Evolutionary conservation across 2,329 filamentous ascomycete genomes (phyloP).

Genomic region (Alternaria triticimaculans): DNA sequence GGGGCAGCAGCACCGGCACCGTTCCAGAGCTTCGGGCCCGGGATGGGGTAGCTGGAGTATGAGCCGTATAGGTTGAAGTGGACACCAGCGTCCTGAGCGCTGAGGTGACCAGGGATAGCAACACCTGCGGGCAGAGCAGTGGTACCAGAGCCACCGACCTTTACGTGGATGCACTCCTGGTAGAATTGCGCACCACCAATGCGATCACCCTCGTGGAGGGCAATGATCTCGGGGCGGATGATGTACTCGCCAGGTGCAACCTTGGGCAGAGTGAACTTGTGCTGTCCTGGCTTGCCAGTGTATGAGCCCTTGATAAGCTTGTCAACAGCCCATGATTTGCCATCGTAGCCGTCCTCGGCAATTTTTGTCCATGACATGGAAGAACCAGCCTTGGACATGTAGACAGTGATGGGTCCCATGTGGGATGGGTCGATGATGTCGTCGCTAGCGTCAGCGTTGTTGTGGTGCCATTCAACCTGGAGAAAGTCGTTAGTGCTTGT

Average conservation of each 20-base stretch:
- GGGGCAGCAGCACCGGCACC: slow-evolving; percentile 25
- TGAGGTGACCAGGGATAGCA: slow-evolving; percentile 55
- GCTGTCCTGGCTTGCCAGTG: slow-evolving; percentile 48
- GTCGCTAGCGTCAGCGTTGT: slow-evolving; percentile 52
- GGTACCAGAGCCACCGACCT: slow-evolving; percentile 44
- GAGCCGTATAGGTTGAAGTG: slow-evolving; percentile 52
- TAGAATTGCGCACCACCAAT: slow-evolving; percentile 53
- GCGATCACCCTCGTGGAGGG: slow-evolving; percentile 51
- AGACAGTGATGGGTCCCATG: slow-evolving; percentile 60
- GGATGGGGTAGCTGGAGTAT: slow-evolving; percentile 44
- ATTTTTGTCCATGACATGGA: slow-evolving; percentile 59
- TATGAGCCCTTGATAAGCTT: slow-evolving; percentile 43
- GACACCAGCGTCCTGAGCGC: slow-evolving; percentile 48
- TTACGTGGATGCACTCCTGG: slow-evolving; percentile 53
- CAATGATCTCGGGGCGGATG: slow-evolving; percentile 54
- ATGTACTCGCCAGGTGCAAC: slow-evolving; percentile 53
- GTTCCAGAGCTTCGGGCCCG: slow-evolving; percentile 46
- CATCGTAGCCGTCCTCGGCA: slow-evolving; percentile 46
- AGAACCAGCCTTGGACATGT: slow-evolving; percentile 53
- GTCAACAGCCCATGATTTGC: slow-evolving; percentile 49
- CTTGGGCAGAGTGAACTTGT: slow-evolving; percentile 51
- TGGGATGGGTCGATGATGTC: slow-evolving; percentile 62
- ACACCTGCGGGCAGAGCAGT: slow-evolving; percentile 50
- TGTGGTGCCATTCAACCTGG: slow-evolving; percentile 59
- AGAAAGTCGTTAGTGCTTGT: slow-evolving; percentile 4